Conservation (phyloP, 129 eudicot species). For the Solidago caesia region DNA sequence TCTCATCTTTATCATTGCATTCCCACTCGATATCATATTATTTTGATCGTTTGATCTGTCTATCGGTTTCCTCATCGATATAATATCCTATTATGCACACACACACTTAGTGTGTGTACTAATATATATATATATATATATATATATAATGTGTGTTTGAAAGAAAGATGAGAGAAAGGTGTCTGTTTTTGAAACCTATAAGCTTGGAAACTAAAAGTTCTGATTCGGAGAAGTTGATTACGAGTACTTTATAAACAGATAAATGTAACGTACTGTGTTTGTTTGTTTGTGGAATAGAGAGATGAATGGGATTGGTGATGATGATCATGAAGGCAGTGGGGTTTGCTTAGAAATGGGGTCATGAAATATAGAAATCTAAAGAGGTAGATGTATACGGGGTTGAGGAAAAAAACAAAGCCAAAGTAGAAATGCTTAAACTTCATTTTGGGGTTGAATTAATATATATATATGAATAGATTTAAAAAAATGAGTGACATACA, state of each 20-base stretch:
- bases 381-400: conserved; percentile 22
- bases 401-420: conserved; percentile 17
- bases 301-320: conserved; percentile 43
- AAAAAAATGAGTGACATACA: conserved; percentile 21
- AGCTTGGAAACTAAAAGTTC: conserved; percentile 30
- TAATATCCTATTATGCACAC: not conserved
- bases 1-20: conserved; percentile 41
- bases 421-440: conserved; percentile 34
- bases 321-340: conserved; percentile 67
- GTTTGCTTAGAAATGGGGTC: conserved; percentile 88
- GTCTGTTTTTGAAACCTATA: conserved; percentile 22
- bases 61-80: conserved; percentile 74
- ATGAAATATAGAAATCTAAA: conserved; percentile 18
- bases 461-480: not conserved
- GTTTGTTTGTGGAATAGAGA: conserved; percentile 32
- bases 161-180: conserved; percentile 13
- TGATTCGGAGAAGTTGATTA: conserved; percentile 42
- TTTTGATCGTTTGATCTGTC: conserved; percentile 4
- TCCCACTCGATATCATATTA: conserved; percentile 18
- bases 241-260: conserved; percentile 51
- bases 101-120: not conserved
- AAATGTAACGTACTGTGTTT: conserved; percentile 26
- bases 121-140: too few relatives aligned
- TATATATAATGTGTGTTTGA: conserved; percentile 1
- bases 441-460: conserved; percentile 11